A percentile compares a stretch with the other conserved stretches of the same genome.
Conservation (phyloP, 257 asterid genomes). For the Nicotiana sylvestris region DNA sequence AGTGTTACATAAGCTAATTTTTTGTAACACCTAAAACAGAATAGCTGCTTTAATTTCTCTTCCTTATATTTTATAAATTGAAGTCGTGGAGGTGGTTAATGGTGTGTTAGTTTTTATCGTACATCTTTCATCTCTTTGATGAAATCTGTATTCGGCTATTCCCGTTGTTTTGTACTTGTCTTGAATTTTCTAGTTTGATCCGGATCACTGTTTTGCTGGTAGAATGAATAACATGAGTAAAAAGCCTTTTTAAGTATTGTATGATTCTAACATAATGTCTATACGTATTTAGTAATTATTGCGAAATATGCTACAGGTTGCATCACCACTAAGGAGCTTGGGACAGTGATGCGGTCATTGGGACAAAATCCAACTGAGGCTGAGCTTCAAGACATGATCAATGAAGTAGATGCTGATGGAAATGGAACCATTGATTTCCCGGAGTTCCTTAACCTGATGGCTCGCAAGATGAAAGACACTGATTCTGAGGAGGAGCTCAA, state of each 20-base stretch:
- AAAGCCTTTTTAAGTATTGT: not conserved
- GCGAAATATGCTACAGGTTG: not conserved
- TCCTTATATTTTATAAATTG: not conserved
- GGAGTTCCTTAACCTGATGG: not conserved
- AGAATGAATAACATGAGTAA: not conserved
- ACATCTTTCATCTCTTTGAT: not conserved
- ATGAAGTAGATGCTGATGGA: constrained; percentile 14
- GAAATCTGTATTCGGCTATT: not conserved
- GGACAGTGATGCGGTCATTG: not conserved
- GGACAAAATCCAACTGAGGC: constrained; percentile 14
- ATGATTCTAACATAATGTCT: not conserved
- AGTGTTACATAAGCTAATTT: not conserved
- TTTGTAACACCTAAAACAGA: not conserved
- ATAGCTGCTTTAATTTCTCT: not conserved
- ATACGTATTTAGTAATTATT: not conserved
- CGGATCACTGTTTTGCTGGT: not conserved
- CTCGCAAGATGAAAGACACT: constrained; percentile 11
- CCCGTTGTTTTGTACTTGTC: not conserved
- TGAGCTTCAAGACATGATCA: constrained; percentile 13
- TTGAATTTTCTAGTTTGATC: not conserved
- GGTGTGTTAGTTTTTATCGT: not conserved
- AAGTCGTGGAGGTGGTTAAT: not conserved
- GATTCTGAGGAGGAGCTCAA: constrained; percentile 6
- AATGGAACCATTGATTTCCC: constrained; percentile 3
- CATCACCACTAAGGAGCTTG: constrained; percentile 11